These are phyloP conservation scores for Candida tibetensis DNA, from an alignment of 805 yeast genomes.

Conservation along the genomic window DNA sequence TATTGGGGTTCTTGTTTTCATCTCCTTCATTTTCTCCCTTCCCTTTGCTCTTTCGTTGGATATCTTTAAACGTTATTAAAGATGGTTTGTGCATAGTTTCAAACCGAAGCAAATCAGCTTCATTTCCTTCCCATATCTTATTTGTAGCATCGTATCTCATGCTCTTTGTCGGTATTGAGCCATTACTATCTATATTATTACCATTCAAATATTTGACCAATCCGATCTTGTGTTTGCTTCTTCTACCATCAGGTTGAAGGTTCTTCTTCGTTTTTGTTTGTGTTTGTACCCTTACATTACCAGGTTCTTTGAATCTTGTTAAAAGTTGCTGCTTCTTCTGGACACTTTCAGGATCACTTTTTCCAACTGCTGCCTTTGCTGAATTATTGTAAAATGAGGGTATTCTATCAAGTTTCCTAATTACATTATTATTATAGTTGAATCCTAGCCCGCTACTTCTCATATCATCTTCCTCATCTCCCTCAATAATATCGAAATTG, in stretches of 20 bases:
- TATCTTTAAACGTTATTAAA: constrained; percentile 32
- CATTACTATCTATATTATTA: constrained; percentile 10
- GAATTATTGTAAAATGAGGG: constrained; percentile 35
- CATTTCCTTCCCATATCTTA: constrained; percentile 65
- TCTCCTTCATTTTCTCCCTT: constrained; percentile 1
- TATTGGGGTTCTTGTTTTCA: constrained; percentile 35
- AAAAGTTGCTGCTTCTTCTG: constrained; percentile 26
- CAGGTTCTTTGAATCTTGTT: constrained; percentile 22
- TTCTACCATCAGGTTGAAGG: background rate
- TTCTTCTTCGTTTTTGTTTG: constrained; percentile 1
- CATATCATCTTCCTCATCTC: constrained; percentile 7
- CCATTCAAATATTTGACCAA: constrained; percentile 29
- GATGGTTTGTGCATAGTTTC: constrained; percentile 41
- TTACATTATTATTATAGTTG: constrained; percentile 33
- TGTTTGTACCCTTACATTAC: background rate
- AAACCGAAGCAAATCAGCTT: constrained; percentile 52
- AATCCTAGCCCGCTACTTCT: constrained; percentile 21
- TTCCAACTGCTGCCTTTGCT: constrained; percentile 3
- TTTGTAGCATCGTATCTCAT: constrained; percentile 55
- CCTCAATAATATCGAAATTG: constrained; percentile 8
- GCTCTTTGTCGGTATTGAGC: constrained; percentile 17
- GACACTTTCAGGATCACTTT: constrained; percentile 1
- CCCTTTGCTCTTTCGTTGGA: constrained; percentile 8
- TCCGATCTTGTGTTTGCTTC: constrained; percentile 21
- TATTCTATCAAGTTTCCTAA: constrained; percentile 37